These are phyloP conservation scores for Xylariales sp. DNA, from an alignment of 2,329 filamentous ascomycete genomes.

Conservation along the genomic window DNA sequence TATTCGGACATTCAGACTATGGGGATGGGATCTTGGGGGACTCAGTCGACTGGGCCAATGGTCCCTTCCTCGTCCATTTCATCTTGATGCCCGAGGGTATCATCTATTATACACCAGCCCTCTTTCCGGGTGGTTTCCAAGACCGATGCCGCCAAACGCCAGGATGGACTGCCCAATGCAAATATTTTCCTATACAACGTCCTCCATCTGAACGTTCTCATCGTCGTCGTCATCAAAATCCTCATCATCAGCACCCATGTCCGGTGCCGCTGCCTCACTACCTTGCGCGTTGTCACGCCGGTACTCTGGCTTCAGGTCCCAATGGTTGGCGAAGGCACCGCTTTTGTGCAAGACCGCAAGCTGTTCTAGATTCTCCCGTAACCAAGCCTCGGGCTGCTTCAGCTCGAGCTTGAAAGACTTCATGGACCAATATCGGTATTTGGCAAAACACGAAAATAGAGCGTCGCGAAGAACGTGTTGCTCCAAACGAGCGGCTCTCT, in stretches of 20 bases:
- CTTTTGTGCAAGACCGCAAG: constrained; percentile 79
- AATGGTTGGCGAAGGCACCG: constrained; percentile 80
- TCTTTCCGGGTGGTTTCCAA: constrained; percentile 3
- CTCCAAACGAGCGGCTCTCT: constrained; percentile 72
- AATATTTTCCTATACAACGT: constrained; percentile 55
- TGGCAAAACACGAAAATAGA: constrained; percentile 77
- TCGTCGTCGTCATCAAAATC: constrained; percentile 53
- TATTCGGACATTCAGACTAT: too few relatives aligned
- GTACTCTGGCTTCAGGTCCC: constrained; percentile 72
- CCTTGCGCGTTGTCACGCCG: constrained; percentile 40
- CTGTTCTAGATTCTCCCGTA: constrained; percentile 78
- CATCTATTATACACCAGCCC: constrained; percentile 16
- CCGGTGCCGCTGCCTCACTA: constrained; percentile 43
- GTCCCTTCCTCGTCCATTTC: too few relatives aligned
- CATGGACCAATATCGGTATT: constrained; percentile 92
- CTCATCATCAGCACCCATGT: constrained; percentile 39
- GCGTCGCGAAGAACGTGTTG: constrained; percentile 82
- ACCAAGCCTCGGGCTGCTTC: constrained; percentile 86
- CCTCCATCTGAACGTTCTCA: constrained; percentile 71
- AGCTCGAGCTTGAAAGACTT: constrained; percentile 73
- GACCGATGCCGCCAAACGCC: constrained; percentile 17
- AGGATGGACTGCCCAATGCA: too few relatives aligned
- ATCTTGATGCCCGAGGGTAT: constrained; percentile 28
- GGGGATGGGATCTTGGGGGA: too few relatives aligned
- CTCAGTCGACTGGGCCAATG: too few relatives aligned